Evolutionary conservation across 2,329 filamentous ascomycete species (phyloP).

Genomic region (Aspergillus piperis): DNA sequence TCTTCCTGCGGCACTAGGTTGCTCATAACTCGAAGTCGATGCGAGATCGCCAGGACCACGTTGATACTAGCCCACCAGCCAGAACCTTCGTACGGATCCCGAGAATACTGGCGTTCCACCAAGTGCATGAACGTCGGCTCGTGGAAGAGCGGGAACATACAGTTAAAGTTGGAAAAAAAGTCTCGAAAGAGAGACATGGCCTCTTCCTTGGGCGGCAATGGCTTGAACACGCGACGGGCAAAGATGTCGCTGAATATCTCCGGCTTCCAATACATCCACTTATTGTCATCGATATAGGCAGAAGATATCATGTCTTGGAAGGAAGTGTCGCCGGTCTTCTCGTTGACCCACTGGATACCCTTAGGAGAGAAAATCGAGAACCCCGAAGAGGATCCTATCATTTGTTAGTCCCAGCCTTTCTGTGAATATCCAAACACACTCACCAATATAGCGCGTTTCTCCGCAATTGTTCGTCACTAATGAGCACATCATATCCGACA

Average conservation of each 20-base stretch:
- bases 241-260: constrained; percentile 95
- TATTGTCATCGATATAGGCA: constrained; percentile 88
- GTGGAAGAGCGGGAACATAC: constrained; percentile 96
- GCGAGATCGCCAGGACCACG: constrained; percentile 87
- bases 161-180: constrained; percentile 98
- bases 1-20: constrained; percentile 88
- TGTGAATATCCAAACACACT: constrained; percentile 23
- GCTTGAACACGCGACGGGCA: constrained; percentile 77
- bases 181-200: constrained; percentile 85
- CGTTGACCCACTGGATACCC: constrained; percentile 97
- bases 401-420: constrained; percentile 22
- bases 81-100: constrained; percentile 88
- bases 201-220: constrained; percentile 81
- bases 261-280: constrained; percentile 98
- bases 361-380: constrained; percentile 99
- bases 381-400: constrained; percentile 83
- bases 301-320: constrained; percentile 94
- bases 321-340: constrained; percentile 92
- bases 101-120: constrained; percentile 89
- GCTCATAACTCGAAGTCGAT: constrained; percentile 91
- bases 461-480: constrained; percentile 92
- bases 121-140: constrained; percentile 98
- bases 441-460: constrained; percentile 94
- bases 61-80: constrained; percentile 99
- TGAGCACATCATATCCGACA: constrained; percentile 99